Base-by-base conservation (phyloP, 306 rosid genomes). In the apple (Malus domestica) region DNA sequence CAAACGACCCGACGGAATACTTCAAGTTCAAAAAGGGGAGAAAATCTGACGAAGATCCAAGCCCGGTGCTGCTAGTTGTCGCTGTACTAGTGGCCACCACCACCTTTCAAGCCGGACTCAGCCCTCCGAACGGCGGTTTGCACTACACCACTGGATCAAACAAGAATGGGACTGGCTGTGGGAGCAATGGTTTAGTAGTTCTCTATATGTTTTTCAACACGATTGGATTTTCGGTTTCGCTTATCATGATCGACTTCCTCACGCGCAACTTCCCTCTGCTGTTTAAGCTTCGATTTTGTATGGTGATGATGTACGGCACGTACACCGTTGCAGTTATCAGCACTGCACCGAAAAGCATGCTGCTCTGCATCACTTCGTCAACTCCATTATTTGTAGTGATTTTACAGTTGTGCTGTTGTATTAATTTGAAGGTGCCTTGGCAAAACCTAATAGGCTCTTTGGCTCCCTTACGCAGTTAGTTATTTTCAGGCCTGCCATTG, bases 1-100 rank as follows among this genome's bases (percentile, higher is more conserved):
- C n/a, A 72, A 23, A 71, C 10, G 12, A 71, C 20, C 30, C 76
- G 63, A 32, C 46, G 8, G 44, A 75, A 12, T 83, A 83, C 61
- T 83, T 83, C 76, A 67, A 75, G 83, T 79, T 83, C 71, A 79
- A 59, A 23, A 79, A 14, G 78, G 86, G 78, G 2, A 66, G 78
- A 71, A 83, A 83, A 1, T 79, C 80, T 4, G 76, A 81, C 8
- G 40, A 62, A 10, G 49, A 83, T 20, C 81, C 72, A 35, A 8
- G 76, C 1, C 59, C 15, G 1, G 46, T 68, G 2, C 67, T 83
- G 18, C 45, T 83, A 35, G 81, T 83, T 4, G 62, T 79, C 7
- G 75, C 68, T 0, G 83, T 70, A 14, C 30, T 83, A 4, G 83
- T 83, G 30, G 71, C 83, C 13, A 75, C 81, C 1, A 74, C 79